phyloP scores from a whole-genome alignment of 1,284 basidiomycete species.

The Pascua guehoae region DNA sequence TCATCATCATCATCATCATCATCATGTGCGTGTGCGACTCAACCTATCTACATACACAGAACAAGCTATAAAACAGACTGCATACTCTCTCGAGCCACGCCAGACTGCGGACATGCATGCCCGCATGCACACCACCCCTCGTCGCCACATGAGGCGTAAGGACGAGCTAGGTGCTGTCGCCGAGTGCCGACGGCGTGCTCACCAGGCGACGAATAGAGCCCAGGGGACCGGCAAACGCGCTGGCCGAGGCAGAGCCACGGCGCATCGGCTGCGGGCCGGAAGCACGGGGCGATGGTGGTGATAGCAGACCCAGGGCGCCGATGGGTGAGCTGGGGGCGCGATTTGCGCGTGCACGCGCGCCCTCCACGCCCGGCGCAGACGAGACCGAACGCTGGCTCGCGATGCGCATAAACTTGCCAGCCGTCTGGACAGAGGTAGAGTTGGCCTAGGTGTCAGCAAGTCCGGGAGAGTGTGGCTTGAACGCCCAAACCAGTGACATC shows the following conservation, averaged over 20 bases:
- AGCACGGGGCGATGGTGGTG: constrained; percentile 5
- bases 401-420: constrained; percentile 5
- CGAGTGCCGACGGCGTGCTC: constrained; percentile 3
- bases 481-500: neutral
- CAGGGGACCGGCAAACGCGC: constrained; percentile 14
- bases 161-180: no score
- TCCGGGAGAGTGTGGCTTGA: neutral
- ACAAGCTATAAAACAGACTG: neutral
- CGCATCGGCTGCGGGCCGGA: neutral
- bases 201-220: constrained; percentile 11
- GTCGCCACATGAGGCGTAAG: no score
- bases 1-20: no score
- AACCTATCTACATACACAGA: no score
- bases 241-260: constrained; percentile 6
- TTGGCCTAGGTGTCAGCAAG: constrained; percentile 3
- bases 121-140: no score
- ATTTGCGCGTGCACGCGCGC: neutral
- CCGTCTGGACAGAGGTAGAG: neutral
- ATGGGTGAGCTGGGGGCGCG: constrained; percentile 3
- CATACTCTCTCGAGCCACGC: no score
- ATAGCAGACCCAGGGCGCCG: neutral
- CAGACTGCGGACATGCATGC: no score
- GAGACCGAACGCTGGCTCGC: constrained; percentile 1
- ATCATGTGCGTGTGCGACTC: no score
- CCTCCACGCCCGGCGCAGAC: neutral